These are phyloP conservation scores for Colletotrichum lentis DNA, from an alignment of 2,329 filamentous ascomycete genomes.

Conservation along the genomic window DNA sequence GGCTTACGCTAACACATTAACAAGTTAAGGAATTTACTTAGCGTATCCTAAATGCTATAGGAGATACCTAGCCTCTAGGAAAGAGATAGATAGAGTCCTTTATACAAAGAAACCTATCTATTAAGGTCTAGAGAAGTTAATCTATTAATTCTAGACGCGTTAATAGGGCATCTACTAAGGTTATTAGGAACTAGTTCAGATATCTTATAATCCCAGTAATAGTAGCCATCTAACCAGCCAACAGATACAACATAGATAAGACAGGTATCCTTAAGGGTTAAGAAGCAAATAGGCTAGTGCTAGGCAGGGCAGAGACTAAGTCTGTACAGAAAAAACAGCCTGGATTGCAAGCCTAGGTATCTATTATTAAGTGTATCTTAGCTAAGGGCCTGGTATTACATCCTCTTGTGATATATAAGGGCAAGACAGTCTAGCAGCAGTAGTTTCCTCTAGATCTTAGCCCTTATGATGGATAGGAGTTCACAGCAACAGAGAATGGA, in stretches of 20 bases:
- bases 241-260: not conserved
- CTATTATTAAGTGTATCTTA: not conserved
- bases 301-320: not conserved
- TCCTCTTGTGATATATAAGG: not conserved
- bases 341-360: not conserved
- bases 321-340: not conserved
- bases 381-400: not conserved
- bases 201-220: not conserved
- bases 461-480: not conserved
- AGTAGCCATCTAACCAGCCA: not conserved
- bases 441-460: not conserved
- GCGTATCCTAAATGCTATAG: no score
- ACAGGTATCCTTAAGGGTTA: not conserved
- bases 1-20: no score
- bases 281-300: not conserved
- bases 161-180: not conserved
- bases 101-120: no score
- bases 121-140: no score
- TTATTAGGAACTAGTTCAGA: not conserved
- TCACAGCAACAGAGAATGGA: not conserved
- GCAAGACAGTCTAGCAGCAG: no score
- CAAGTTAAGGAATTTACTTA: no score
- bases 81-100: no score
- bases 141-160: not conserved
- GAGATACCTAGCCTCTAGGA: no score